Evolutionary conservation across 768 basidiomycete genomes (phyloP), one percentile per base, ranked within the genome.

Genomic region (Agrocybe pediades): DNA sequence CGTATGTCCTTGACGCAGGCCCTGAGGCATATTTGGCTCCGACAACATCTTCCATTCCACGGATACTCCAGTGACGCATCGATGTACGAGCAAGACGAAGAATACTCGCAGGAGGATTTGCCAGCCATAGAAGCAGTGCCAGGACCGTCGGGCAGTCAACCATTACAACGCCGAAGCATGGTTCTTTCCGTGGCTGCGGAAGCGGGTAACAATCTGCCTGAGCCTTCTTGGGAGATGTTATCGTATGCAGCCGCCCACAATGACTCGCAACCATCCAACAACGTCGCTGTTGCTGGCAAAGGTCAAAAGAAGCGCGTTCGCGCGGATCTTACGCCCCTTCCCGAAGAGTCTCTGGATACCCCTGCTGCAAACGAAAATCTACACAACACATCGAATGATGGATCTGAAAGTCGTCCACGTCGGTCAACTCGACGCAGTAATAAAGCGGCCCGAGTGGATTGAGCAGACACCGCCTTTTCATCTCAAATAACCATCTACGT

Each of bases 1-100:
- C 85, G 95, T n/a, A 82, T 96, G 80, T 83, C 86, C 6, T 77
- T 95, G 54, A 71, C 76, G 2, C 75, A 81, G 0, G 88, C 94
- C 0, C 78, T 90, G 9, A 23, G 68, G 0, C 94, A 98, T 61
- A 82, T 84, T 1, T 98, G 96, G 96, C 77, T 98, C 2, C 30
- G 55, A 36, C 62, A 67, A 0, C 71, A 75, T 49, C 53, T 61
- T 19, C 72, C 71, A 1, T 60, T 69, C 26, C 68, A 72, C 45
- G n/a, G 26, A 33, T 13, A 41, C 47, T 11, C 30, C 20, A 29
- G 41, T 36, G 20, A n/a, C n/a, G 25, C 43, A 16, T 40, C 21
- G 48, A 26, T 20, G 20, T 16, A 19, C 47, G 25, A 47, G 29
- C 46, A 53, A 39, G 36, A 9, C 15, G 45, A 51, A 19, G 41